Base-by-base conservation (phyloP, 2,329 filamentous ascomycete genomes). In the Fusarium anthophilum region DNA sequence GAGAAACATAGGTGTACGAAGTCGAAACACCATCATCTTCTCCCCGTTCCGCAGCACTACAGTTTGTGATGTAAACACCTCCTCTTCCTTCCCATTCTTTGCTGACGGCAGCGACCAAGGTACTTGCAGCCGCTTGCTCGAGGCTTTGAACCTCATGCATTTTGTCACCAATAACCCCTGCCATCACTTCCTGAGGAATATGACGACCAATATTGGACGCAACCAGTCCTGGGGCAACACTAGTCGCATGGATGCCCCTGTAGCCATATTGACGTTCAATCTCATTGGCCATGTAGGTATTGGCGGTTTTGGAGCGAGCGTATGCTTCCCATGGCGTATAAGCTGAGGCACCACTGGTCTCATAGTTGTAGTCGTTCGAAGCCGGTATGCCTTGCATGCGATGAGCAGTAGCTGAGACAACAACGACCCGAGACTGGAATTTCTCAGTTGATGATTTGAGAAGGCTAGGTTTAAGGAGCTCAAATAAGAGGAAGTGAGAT, bases 401-500 rank as follows among this genome's bases (percentile, higher is more conserved):
- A 26, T 66, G 61, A 3, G 61, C 64, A n/a, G 61, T 66, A 17
- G 61, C 61, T 9, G 61, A 22, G 15, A 66, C 43, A 1, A 44
- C 26, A 32, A 66, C 61, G 6, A 66, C 64, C 7, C 64, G 61
- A 44, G 64, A 58, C 8, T 48, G 63, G 17, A 66, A 65, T 8
- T 66, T 51, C 8, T 62, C 48, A 13, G 41, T 56, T 8, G 63
- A 30, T 1, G 14, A 50, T n/a, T 44, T 44, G 13, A 66, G 28
- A n/a, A 66, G 61, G 11, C 38, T 18, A 6, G 38, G 22, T 2
- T 58, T 66, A 10, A 66, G 50, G 37, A 66, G 44, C 18, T 74
- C 69, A 20, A 73, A 56, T 2, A 76, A 28, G 14, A 76, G 56
- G 15, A 76, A 76, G 30, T 76, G 74, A 11, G 67, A 65, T 3